phyloP scores from a whole-genome alignment of 768 basidiomycete species.

The Gloeophyllum trabeum region DNA sequence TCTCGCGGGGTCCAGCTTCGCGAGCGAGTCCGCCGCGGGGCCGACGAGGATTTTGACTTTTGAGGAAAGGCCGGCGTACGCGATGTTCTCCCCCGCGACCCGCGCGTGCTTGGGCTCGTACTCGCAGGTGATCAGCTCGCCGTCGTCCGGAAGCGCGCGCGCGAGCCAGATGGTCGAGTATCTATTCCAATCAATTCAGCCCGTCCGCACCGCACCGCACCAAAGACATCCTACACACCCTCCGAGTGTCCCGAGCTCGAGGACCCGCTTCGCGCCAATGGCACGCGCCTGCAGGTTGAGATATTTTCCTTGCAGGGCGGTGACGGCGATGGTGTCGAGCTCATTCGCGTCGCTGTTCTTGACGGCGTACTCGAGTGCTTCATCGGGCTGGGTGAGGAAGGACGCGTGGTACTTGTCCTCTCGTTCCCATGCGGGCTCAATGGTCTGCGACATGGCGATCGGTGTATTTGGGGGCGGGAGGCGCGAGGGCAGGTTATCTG shows the following conservation, averaged over 20 bases:
- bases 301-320: constrained; percentile 44
- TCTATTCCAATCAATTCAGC: no score
- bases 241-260: constrained; percentile 60
- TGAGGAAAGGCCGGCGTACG: constrained; percentile 34
- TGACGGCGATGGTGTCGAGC: constrained; percentile 40
- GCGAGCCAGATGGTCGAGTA: constrained; percentile 25
- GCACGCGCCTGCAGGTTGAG: constrained; percentile 39
- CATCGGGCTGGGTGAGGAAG: constrained; percentile 35
- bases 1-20: constrained; percentile 30
- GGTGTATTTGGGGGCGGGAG: no score
- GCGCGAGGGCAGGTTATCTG: no score
- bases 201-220: no score
- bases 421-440: no score
- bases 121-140: constrained; percentile 35
- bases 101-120: constrained; percentile 11
- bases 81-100: constrained; percentile 50
- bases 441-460: no score
- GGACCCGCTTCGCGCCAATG: constrained; percentile 40
- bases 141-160: constrained; percentile 34
- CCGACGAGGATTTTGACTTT: constrained; percentile 42
- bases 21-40: constrained; percentile 38
- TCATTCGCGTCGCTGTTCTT: constrained; percentile 30
- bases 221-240: constrained; percentile 43
- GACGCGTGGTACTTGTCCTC: constrained; percentile 43
- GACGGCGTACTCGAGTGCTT: constrained; percentile 26